These are phyloP conservation scores for Pseudognaphalium luteoalbum DNA, from an alignment of 129 eudicot genomes.

Conservation along the genomic window DNA sequence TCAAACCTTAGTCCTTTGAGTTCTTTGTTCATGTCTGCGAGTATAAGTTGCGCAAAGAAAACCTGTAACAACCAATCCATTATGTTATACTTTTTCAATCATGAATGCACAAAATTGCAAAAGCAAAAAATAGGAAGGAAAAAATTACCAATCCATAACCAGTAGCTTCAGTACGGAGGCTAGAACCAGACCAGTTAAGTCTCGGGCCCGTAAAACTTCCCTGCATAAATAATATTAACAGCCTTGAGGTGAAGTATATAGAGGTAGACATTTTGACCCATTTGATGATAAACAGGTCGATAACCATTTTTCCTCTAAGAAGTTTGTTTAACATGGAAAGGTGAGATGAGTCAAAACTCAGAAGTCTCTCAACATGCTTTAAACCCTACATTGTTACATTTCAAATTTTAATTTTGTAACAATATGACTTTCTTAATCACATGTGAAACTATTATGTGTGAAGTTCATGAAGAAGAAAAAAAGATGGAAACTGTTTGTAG, in stretches of 20 bases:
- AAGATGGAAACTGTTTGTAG: background rate
- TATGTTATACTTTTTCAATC: constrained; percentile 13
- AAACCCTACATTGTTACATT: background rate
- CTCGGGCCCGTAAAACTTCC: constrained; percentile 98
- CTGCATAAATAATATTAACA: constrained; percentile 41
- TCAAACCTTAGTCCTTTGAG: constrained; percentile 89
- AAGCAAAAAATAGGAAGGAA: background rate
- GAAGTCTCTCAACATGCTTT: background rate
- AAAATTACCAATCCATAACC: constrained; percentile 86
- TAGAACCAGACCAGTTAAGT: constrained; percentile 87
- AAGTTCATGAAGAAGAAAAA: background rate
- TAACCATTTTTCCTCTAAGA: background rate
- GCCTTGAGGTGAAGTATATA: background rate
- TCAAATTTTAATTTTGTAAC: background rate
- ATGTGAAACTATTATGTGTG: background rate
- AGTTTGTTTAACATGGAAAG: background rate
- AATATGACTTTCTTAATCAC: background rate
- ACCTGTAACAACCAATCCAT: constrained; percentile 62
- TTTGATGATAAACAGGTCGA: background rate
- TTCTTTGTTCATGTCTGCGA: constrained; percentile 94
- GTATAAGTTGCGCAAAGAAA: constrained; percentile 90
- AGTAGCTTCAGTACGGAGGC: constrained; percentile 98
- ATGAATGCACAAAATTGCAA: background rate
- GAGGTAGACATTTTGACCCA: background rate
- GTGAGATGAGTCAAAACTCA: background rate